phyloP scores from a whole-genome alignment of 2,329 filamentous ascomycete species.

The Fusarium pseudocircinatum region DNA sequence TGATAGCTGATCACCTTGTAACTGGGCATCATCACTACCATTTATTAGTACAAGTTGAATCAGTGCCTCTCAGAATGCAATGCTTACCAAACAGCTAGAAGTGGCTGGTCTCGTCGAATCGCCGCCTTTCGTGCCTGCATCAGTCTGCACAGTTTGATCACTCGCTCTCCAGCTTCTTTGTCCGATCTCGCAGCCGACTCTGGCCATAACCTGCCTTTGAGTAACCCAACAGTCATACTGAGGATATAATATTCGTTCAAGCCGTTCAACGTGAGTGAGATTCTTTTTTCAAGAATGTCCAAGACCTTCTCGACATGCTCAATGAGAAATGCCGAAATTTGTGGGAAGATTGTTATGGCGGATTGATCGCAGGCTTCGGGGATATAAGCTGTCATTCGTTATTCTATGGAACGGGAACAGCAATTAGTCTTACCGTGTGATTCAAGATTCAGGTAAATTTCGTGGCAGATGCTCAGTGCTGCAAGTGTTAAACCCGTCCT shows the following conservation, averaged over 20 bases:
- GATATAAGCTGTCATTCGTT: not conserved
- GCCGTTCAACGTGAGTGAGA: not conserved
- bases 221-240: not conserved
- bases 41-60: not conserved
- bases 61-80: accelerated
- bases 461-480: not conserved
- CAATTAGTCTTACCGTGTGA: not conserved
- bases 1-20: not conserved
- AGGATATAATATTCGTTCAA: not conserved
- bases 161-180: not conserved
- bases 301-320: not conserved
- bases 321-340: not conserved
- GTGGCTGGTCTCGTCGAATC: not conserved
- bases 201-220: not conserved
- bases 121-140: not conserved
- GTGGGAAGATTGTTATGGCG: not conserved
- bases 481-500: not conserved
- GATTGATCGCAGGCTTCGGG: not conserved
- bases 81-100: not conserved
- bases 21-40: not conserved
- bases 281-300: not conserved
- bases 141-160: not conserved
- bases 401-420: too few species aligned
- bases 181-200: not conserved
- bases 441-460: not conserved